A percentile compares a stretch with the other conserved stretches of the same genome.
Conservation (phyloP, 2,329 filamentous ascomycete species). For the Clarireedia monteithiana region DNA sequence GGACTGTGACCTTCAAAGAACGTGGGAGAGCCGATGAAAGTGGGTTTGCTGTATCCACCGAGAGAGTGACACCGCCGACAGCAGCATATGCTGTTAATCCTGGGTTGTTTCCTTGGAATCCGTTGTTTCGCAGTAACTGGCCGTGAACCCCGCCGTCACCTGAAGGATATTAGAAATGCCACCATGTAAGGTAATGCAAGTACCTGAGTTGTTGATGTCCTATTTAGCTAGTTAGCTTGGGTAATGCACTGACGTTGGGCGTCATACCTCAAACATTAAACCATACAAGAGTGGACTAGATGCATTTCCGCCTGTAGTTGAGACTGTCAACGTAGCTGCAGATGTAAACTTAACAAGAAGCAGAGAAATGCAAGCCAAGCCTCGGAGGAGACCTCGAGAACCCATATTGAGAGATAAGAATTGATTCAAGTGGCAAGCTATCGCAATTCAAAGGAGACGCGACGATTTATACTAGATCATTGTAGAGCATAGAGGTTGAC, state of each 20-base stretch:
- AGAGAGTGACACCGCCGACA: conserved; percentile 9
- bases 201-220: conserved; percentile 8
- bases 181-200: neutral
- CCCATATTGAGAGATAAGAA: neutral
- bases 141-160: conserved; percentile 63
- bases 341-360: neutral
- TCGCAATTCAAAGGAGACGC: too few species aligned
- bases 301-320: conserved; percentile 15
- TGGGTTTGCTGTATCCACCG: conserved; percentile 8
- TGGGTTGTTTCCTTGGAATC: conserved; percentile 44
- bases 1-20: conserved; percentile 12
- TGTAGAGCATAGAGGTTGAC: too few species aligned
- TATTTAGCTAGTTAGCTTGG: neutral
- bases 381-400: neutral
- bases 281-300: conserved; percentile 17
- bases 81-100: conserved; percentile 9
- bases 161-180: conserved; percentile 22
- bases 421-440: neutral
- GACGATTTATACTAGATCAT: too few species aligned
- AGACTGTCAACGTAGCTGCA: conserved; percentile 10
- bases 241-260: neutral
- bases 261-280: conserved; percentile 15
- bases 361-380: neutral
- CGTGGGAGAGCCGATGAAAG: conserved; percentile 10
- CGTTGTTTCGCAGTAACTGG: conserved; percentile 60